Base-by-base conservation (phyloP, 2,329 filamentous ascomycete species). In the Beauveria asiatica region DNA sequence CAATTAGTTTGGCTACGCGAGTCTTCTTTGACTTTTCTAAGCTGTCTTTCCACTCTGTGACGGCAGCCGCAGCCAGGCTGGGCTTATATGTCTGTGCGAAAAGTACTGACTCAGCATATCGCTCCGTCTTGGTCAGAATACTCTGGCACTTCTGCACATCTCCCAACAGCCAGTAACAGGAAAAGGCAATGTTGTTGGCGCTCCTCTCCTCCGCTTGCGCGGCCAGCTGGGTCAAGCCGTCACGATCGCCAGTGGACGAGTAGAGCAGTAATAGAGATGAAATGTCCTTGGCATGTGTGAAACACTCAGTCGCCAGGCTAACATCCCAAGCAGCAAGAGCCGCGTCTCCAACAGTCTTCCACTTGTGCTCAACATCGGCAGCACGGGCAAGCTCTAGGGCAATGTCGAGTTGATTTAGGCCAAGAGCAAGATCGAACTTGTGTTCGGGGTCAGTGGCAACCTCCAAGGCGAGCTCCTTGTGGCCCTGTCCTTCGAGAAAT, bases 41-140 rank as follows among this genome's bases (percentile, higher is more conserved):
- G 37, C 78, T 83, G 62, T 86, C 82, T 76, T 96, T 97, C 94
- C 93, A 99, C 63, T 83, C 76, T 62, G 80, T 79, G 5, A 90
- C 91, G 1, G 92, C 80, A 1, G 79, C 81, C 1, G 81, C 76
- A 16, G 90, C 84, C 30, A 86, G 73, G 64, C 88, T 92, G 0
- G 94, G 94, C 77, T 92, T 94, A 76, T 97, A 99, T 3, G 93
- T 99, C 75, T 97, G 93, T 5, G 91, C 85, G 72, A 97, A 96
- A 30, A 99, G 80, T 0, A 92, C 92, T 0, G 94, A 90, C 75
- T 99, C 94, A 0, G 92, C 87, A 41, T 86, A 76, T 50, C 94
- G 83, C 65, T 87, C 87, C 0, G 93, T 97, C 72, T 87, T 85
- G 52, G 84, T 80, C 11, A 99, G 83, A 7, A 95, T 81, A 60